These are phyloP conservation scores for Nitzschia palea DNA, from an alignment of 108 stramenopile genomes.

Conservation along the genomic window DNA sequence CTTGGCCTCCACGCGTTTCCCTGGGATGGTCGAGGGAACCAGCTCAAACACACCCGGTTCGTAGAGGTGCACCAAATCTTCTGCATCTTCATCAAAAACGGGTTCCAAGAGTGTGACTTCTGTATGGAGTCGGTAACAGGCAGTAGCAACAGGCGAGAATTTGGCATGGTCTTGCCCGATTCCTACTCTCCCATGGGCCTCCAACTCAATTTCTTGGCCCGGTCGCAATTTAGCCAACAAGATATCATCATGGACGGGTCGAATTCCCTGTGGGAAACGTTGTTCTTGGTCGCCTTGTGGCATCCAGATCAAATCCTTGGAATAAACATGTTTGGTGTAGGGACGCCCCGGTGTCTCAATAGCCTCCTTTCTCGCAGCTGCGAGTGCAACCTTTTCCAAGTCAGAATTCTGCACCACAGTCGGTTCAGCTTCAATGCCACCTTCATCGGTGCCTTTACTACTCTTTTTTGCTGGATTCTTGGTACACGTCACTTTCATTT, in stretches of 20 bases:
- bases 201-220: slow-evolving; percentile 90
- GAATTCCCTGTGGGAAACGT: slow-evolving; percentile 56
- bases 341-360: slow-evolving; percentile 74
- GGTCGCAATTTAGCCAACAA: slow-evolving; percentile 94
- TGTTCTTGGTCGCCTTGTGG: slow-evolving; percentile 93
- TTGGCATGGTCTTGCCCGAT: slow-evolving; percentile 98
- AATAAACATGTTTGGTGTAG: slow-evolving; percentile 86
- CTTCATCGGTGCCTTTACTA: slow-evolving; percentile 25
- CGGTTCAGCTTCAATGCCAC: slow-evolving; percentile 20
- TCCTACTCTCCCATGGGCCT: slow-evolving; percentile 88
- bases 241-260: slow-evolving; percentile 90
- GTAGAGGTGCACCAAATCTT: slow-evolving; percentile 82
- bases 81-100: slow-evolving; percentile 82
- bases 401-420: slow-evolving; percentile 44
- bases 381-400: slow-evolving; percentile 38
- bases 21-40: slow-evolving; percentile 41
- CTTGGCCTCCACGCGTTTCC: slow-evolving; percentile 51
- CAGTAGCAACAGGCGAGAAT: slow-evolving; percentile 96
- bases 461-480: slow-evolving; percentile 28
- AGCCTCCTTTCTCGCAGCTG: slow-evolving; percentile 39
- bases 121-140: slow-evolving; percentile 90
- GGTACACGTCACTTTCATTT: slow-evolving; percentile 71
- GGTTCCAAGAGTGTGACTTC: slow-evolving; percentile 60
- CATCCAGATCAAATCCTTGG: slow-evolving; percentile 76
- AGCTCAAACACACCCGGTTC: slow-evolving; percentile 87